phyloP scores from a whole-genome alignment of 495 filamentous ascomycete genomes.

The Neurospora pannonica region DNA sequence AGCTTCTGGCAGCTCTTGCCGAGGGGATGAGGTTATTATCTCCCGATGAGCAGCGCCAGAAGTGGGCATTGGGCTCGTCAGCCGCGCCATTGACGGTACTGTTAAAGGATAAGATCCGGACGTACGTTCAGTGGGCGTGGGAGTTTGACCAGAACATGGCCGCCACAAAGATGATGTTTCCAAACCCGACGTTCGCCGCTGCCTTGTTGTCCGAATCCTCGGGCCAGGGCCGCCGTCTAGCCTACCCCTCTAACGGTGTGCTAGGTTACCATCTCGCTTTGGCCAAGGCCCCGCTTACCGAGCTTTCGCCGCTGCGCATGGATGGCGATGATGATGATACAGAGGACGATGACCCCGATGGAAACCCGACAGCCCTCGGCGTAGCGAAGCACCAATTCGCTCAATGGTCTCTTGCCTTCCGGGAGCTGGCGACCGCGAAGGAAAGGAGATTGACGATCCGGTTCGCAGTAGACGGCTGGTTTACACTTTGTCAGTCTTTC shows the following conservation, averaged over 20 bases:
- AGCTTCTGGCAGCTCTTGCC: background rate
- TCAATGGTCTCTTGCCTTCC: slow-evolving; percentile 25
- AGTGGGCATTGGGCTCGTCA: background rate
- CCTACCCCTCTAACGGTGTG: slow-evolving; percentile 36
- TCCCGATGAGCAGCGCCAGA: background rate
- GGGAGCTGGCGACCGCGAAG: background rate
- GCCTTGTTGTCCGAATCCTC: background rate
- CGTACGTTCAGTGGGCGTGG: background rate
- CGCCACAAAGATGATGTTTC: background rate
- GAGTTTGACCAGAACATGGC: background rate
- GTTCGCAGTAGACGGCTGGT: slow-evolving; percentile 33
- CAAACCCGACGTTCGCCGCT: slow-evolving; percentile 29
- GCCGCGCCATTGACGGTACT: background rate
- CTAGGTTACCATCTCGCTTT: slow-evolving; percentile 35
- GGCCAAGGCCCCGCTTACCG: slow-evolving; percentile 15
- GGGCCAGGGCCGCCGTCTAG: slow-evolving; percentile 9
- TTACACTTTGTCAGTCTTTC: slow-evolving; percentile 39
- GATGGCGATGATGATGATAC: no score
- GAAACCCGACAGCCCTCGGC: background rate
- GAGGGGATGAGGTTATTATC: background rate
- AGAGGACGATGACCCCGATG: background rate
- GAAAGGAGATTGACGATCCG: slow-evolving; percentile 26
- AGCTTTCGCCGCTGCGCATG: slow-evolving; percentile 2
- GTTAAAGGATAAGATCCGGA: background rate
- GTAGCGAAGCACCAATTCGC: slow-evolving; percentile 23